phyloP scores from a whole-genome alignment of 2,329 filamentous ascomycete genomes.

The Ramichloridium luteum region DNA sequence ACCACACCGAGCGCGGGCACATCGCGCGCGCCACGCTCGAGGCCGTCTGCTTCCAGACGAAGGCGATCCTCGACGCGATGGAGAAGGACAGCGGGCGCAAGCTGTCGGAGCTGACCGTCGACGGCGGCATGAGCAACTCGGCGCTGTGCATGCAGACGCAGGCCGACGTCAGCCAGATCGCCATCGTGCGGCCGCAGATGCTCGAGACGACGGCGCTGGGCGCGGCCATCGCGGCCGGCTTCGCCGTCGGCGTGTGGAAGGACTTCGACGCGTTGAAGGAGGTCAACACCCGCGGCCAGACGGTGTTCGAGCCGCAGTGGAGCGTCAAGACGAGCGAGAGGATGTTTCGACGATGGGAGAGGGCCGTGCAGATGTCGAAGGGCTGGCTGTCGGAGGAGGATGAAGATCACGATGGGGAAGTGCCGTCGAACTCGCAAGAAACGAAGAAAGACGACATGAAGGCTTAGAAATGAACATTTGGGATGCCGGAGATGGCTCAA shows the following conservation, averaged over 20 bases:
- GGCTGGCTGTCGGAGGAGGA: constrained; percentile 44
- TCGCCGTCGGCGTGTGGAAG: constrained; percentile 68
- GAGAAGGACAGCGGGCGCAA: constrained; percentile 69
- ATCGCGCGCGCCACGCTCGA: constrained; percentile 83
- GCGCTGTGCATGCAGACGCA: constrained; percentile 86
- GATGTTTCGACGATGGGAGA: constrained; percentile 61
- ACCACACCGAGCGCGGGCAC: constrained; percentile 73
- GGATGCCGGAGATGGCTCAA: not conserved
- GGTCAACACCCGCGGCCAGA: constrained; percentile 59
- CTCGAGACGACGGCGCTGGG: constrained; percentile 81
- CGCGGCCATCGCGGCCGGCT: constrained; percentile 78
- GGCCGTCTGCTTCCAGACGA: constrained; percentile 84
- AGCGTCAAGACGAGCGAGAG: constrained; percentile 39
- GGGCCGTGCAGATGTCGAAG: constrained; percentile 66
- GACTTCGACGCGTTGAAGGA: constrained; percentile 60
- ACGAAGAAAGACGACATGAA: too few species aligned
- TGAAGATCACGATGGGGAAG: constrained; percentile 5
- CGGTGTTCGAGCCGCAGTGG: constrained; percentile 57
- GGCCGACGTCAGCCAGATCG: constrained; percentile 73
- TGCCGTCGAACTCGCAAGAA: too few species aligned
- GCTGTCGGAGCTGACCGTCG: constrained; percentile 64
- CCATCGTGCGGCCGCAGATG: constrained; percentile 75
- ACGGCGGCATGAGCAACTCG: constrained; percentile 81
- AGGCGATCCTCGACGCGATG: constrained; percentile 86
- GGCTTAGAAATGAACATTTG: not conserved